phyloP scores from a whole-genome alignment of 208 protist species.

The Trypanosoma cruzi region DNA sequence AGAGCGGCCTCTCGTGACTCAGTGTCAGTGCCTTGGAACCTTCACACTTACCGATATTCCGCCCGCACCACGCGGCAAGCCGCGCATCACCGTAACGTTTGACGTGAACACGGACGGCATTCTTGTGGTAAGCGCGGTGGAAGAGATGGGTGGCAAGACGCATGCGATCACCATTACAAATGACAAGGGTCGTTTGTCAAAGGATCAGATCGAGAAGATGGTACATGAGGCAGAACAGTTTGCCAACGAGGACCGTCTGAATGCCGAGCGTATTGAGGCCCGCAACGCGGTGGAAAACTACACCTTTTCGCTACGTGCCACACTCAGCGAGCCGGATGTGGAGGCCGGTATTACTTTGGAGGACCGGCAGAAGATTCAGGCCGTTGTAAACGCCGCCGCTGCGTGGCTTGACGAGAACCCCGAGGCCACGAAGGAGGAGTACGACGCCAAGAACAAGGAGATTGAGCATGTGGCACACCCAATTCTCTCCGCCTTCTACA shows the following conservation, averaged over 20 bases:
- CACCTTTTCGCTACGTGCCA: constrained; percentile 74
- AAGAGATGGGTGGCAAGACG: constrained; percentile 93
- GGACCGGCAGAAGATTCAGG: constrained; percentile 53
- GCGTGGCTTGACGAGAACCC: constrained; percentile 67
- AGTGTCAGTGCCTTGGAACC: constrained; percentile 96
- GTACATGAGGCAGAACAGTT: constrained; percentile 94
- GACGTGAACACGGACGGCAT: constrained; percentile 99
- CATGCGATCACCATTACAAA: constrained; percentile 95
- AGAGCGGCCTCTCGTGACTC: constrained; percentile 89
- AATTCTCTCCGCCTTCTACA: constrained; percentile 96
- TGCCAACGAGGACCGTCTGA: constrained; percentile 90
- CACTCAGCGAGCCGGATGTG: constrained; percentile 60
- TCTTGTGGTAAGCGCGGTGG: constrained; percentile 94
- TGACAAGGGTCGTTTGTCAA: constrained; percentile 96
- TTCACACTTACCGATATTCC: constrained; percentile 92
- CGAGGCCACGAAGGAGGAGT: constrained; percentile 92
- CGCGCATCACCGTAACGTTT: constrained; percentile 98
- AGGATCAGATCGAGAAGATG: constrained; percentile 96
- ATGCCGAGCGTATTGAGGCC: constrained; percentile 89
- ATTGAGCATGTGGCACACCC: constrained; percentile 91
- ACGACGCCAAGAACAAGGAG: constrained; percentile 90
- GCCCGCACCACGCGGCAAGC: constrained; percentile 90
- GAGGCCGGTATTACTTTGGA: constrained; percentile 42
- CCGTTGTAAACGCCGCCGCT: constrained; percentile 46
- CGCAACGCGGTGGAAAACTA: constrained; percentile 94